Base-by-base conservation (phyloP, 139 green algal genomes). In the Micractinium sp. region DNA sequence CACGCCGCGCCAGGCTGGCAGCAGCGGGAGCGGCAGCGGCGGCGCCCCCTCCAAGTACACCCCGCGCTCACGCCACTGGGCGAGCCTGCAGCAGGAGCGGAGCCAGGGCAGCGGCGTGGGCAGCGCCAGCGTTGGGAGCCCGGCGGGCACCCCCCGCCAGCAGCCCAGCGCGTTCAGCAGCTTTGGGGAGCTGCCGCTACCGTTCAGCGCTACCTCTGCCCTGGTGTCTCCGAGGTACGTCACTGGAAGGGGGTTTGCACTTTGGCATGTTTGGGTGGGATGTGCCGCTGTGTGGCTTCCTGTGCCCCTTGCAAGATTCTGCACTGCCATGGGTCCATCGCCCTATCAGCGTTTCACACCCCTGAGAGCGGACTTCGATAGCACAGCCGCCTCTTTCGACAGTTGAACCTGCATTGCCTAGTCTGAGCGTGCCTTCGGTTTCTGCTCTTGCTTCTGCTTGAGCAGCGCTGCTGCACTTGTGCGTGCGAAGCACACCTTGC, bases 31-130 rank as follows among this genome's bases (percentile, higher is more conserved):
- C 41, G 56, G 78, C 41, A 29, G 78, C 41, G 41, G 3, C 9
- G 78, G 78, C 31, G 31, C 29, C 71, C 33, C 71, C 71, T 23
- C 71, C 78, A 67, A 67, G 41, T 69, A 31, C 78, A 67, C 78
- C 14, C 78, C 78, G 2, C 78, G 29, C 41, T 67, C 78, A 14
- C 78, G 41, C 78, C 29, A 60, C 61, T 33, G 35, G 31, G 36
- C 61, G 12, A 38, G 61, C 61, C 61, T 87, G 82, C 47, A 87
- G 61, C 82, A 87, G 82, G 61, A 87, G 82, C 61, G 36, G 60
- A 76, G 82, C 61, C 23, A 31, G 1, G 60, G 22, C 36, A 33
- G 36, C 3, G 56, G 20, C 81, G 23, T 22, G 1, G 81, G 7
- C 9, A 22, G 36, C 3, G 18, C 20, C 66, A 36, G 82, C 35